Conservation (phyloP, 2,329 filamentous ascomycete species). For the Orbilia quercus region DNA sequence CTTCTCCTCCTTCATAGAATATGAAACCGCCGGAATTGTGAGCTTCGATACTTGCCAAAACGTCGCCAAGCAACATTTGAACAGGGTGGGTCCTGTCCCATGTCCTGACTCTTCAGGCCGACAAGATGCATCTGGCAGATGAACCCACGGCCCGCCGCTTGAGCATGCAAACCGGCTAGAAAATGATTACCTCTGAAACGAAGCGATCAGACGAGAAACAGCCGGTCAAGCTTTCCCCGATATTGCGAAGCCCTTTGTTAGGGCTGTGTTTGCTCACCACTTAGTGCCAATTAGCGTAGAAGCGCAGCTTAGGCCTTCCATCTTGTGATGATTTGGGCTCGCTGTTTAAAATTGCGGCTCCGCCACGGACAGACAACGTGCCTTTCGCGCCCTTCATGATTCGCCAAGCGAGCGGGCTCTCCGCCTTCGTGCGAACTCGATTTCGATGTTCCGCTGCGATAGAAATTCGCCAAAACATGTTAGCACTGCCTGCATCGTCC, state of each 20-base stretch:
- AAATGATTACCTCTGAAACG: too few relatives aligned
- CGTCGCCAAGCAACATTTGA: too few relatives aligned
- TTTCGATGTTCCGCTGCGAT: too few relatives aligned
- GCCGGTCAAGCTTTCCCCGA: not conserved
- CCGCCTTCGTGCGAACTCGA: not conserved
- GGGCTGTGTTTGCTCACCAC: not conserved
- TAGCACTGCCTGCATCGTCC: too few relatives aligned
- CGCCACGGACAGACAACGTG: slow-evolving; percentile 25
- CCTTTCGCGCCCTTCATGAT: slow-evolving; percentile 3
- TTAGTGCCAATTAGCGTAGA: not conserved
- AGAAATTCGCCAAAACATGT: too few relatives aligned
- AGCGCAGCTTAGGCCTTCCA: slow-evolving; percentile 7
- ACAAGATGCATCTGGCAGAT: too few relatives aligned
- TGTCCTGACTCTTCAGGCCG: too few relatives aligned
- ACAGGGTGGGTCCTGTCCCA: too few relatives aligned
- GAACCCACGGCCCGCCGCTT: too few relatives aligned
- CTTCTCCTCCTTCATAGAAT: not conserved
- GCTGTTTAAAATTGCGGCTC: slow-evolving; percentile 33
- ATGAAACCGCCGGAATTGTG: not conserved
- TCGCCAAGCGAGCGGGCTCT: not conserved
- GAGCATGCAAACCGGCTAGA: too few relatives aligned
- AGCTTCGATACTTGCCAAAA: too few relatives aligned
- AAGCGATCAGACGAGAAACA: too few relatives aligned
- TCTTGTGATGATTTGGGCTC: not conserved
- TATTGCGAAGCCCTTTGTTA: not conserved